Evolutionary conservation across 108 stramenopile species (phyloP), one percentile per base, ranked within the genome.

Genomic region (Bacterosira constricta): DNA sequence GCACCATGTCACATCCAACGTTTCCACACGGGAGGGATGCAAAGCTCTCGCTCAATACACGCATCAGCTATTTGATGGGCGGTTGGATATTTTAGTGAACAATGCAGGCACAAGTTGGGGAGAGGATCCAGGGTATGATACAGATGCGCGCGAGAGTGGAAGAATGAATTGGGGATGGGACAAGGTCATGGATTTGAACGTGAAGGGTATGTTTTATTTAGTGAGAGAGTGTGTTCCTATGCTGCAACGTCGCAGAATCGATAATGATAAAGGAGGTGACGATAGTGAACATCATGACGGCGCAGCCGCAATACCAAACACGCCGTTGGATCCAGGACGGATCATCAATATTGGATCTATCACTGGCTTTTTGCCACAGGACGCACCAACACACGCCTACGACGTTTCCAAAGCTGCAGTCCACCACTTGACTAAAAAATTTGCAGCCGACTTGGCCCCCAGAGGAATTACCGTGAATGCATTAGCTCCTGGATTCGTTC

Each of bases 151-250:
- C 27, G 87, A 91, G 54, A 86, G 85, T 31, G 92, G 93, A 18
- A 88, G 75, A 35, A 82, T 88, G 66, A 95, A 93, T 66, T 98
- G 97, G 97, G 97, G 97, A 36, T 96, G 91, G 80, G 95, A 96
- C 60, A 95, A 93, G 57, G 93, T 96, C 8, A 41, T 96, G 31
- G 94, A 96, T 75, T 62, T 97, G 71, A 98, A 98, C 71, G 92
- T 98, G 60, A 95, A 96, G 71, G 91, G 92, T n/a, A 63, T 92
- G 38, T 98, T 96, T 61, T 94, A 95, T 69, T 66, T 96, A 35
- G 89, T 93, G 26, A 77, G 92, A 54, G 93, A 92, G 34, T 95
- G 93, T 66, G 71, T 95, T 12, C 95, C 94, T 21, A 53, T 95
- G 59, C 71, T 97, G 63, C 81, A 91, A 69, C 63, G 86, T 6